A percentile compares a stretch with the other conserved stretches of the same genome.
Conservation (phyloP, 805 yeast genomes). For the Starmerella scarabaei region DNA sequence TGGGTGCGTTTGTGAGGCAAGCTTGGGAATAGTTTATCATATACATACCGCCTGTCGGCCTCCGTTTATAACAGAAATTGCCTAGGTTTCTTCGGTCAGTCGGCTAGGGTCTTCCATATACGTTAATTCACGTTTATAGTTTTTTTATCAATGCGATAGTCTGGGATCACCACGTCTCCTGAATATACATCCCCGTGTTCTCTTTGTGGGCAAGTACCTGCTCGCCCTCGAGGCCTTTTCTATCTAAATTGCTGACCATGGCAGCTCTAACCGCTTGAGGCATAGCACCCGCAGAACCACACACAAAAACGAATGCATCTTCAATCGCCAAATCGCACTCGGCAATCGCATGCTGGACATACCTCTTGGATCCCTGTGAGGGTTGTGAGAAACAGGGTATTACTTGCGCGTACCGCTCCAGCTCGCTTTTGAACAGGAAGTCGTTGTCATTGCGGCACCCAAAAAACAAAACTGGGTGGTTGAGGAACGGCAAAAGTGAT, state of each 20-base stretch:
- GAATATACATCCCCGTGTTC: slow-evolving; percentile 51
- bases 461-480: slow-evolving; percentile 27
- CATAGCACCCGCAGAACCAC: slow-evolving; percentile 94
- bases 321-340: slow-evolving; percentile 36
- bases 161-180: slow-evolving; percentile 81
- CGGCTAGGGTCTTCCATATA: too few relatives aligned
- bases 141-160: too few relatives aligned
- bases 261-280: slow-evolving; percentile 81
- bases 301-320: slow-evolving; percentile 61
- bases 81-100: too few relatives aligned
- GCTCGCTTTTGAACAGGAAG: slow-evolving; percentile 37
- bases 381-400: slow-evolving; percentile 37
- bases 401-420: slow-evolving; percentile 28
- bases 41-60: too few relatives aligned
- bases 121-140: too few relatives aligned
- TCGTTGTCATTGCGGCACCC: not conserved
- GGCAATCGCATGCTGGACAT: slow-evolving; percentile 67
- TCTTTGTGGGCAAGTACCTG: slow-evolving; percentile 46
- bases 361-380: slow-evolving; percentile 30
- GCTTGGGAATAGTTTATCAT: slow-evolving; percentile 35
- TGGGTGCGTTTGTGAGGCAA: slow-evolving; percentile 71
- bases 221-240: slow-evolving; percentile 28
- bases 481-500: slow-evolving; percentile 39
- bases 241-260: slow-evolving; percentile 44
- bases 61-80: too few relatives aligned